These are phyloP conservation scores for Globisporangium uncinulatum DNA, from an alignment of 352 stramenopile genomes.

Conservation along the genomic window DNA sequence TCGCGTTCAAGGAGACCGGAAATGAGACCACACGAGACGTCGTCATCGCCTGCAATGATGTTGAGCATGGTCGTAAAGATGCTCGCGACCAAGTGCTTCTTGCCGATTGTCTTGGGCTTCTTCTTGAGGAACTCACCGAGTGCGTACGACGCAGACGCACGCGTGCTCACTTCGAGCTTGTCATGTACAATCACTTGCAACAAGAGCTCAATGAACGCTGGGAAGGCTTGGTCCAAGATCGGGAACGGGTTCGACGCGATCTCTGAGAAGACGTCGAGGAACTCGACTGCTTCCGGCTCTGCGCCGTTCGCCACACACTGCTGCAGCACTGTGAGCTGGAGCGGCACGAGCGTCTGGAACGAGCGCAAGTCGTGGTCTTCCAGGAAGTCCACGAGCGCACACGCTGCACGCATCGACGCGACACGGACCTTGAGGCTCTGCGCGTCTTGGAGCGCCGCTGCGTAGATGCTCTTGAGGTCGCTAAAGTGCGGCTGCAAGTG, in stretches of 20 bases:
- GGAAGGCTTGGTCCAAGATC: constrained; percentile 76
- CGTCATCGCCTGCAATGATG: constrained; percentile 71
- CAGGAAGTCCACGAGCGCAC: constrained; percentile 75
- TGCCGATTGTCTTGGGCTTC: constrained; percentile 87
- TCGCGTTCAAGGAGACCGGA: constrained; percentile 76
- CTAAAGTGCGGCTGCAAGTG: constrained; percentile 77
- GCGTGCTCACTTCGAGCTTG: constrained; percentile 71
- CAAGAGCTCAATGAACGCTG: constrained; percentile 76
- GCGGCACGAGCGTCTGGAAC: constrained; percentile 71
- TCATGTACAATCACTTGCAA: constrained; percentile 77
- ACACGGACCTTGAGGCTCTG: constrained; percentile 82
- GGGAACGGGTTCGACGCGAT: constrained; percentile 81
- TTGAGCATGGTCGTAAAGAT: constrained; percentile 86
- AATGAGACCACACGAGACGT: constrained; percentile 79
- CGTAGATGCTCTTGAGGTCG: constrained; percentile 77
- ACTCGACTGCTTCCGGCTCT: constrained; percentile 79
- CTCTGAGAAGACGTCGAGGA: constrained; percentile 84
- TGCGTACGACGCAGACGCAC: constrained; percentile 72
- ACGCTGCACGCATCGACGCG: constrained; percentile 74
- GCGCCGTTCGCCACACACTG: constrained; percentile 75
- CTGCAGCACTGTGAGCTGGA: constrained; percentile 85
- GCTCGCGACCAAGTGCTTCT: constrained; percentile 75
- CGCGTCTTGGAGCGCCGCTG: constrained; percentile 63
- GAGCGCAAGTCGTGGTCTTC: constrained; percentile 62
- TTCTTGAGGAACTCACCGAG: constrained; percentile 86